Evolutionary conservation across 75 land plant genomes (phyloP).

Genomic region (Selaginella tamariscina): DNA sequence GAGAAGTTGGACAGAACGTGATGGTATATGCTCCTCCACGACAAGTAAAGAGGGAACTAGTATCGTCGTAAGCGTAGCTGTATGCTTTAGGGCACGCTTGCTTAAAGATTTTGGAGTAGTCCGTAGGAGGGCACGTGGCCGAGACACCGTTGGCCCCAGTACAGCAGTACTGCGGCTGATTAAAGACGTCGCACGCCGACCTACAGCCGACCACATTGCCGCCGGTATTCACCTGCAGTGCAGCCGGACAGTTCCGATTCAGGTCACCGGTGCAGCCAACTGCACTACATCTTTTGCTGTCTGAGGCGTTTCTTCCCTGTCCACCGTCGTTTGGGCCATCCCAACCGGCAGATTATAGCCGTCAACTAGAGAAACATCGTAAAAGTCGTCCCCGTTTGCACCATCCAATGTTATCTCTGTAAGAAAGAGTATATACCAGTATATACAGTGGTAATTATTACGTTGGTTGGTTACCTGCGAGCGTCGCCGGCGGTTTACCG

Average conservation of each 20-base stretch:
- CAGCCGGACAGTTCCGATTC: slow-evolving; percentile 38
- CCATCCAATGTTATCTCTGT: slow-evolving; percentile 61
- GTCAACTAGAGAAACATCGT: slow-evolving; percentile 63
- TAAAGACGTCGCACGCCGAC: slow-evolving; percentile 67
- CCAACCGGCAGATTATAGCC: slow-evolving; percentile 68
- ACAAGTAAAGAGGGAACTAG: slow-evolving; percentile 47
- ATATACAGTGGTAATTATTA: not conserved
- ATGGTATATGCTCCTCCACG: not conserved
- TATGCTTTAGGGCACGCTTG: slow-evolving; percentile 77
- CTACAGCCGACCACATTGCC: slow-evolving; percentile 60
- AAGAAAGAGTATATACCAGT: not conserved
- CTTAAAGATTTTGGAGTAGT: slow-evolving; percentile 68
- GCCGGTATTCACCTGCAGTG: slow-evolving; percentile 15
- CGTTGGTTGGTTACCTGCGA: slow-evolving; percentile 17
- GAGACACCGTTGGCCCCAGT: slow-evolving; percentile 60
- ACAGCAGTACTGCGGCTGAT: slow-evolving; percentile 63
- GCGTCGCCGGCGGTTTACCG: slow-evolving; percentile 59
- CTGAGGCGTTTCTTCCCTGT: not conserved
- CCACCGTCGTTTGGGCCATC: slow-evolving; percentile 28
- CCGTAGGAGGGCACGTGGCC: slow-evolving; percentile 50
- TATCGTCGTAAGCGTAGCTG: slow-evolving; percentile 84
- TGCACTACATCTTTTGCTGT: slow-evolving; percentile 25
- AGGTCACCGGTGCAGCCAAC: slow-evolving; percentile 47
- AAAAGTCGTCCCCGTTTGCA: slow-evolving; percentile 33
- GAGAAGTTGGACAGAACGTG: not conserved